These are phyloP conservation scores for Nitzschia putrida DNA, from an alignment of 108 stramenopile genomes.

Conservation along the genomic window DNA sequence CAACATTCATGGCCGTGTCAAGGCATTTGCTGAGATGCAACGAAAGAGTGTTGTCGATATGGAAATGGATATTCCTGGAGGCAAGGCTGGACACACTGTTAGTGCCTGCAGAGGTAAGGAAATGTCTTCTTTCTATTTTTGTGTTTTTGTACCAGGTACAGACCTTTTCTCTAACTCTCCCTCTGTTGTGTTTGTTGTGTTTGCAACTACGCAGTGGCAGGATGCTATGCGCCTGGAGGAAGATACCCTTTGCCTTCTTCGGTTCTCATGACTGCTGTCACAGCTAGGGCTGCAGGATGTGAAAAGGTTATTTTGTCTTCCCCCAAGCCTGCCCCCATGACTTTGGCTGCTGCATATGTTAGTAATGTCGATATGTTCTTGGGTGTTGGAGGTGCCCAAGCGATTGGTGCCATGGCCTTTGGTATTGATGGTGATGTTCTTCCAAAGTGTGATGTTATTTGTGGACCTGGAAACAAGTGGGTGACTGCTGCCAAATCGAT, in stretches of 20 bases:
- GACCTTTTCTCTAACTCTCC: too few species aligned
- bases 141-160: too few species aligned
- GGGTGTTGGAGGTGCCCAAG: conserved; percentile 95
- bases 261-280: conserved; percentile 97
- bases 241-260: conserved; percentile 97
- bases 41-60: conserved; percentile 80
- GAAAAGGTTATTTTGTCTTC: conserved; percentile 88
- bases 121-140: too few species aligned
- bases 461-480: conserved; percentile 98
- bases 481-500: conserved; percentile 97
- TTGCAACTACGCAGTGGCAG: conserved; percentile 64
- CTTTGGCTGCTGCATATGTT: conserved; percentile 89
- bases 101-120: conserved; percentile 82
- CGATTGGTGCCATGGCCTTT: conserved; percentile 93
- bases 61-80: conserved; percentile 93
- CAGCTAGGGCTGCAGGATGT: conserved; percentile 95
- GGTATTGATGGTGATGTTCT: conserved; percentile 57
- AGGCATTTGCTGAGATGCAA: conserved; percentile 90
- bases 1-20: conserved; percentile 82
- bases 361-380: conserved; percentile 89
- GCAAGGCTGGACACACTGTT: conserved; percentile 94
- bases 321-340: conserved; percentile 89
- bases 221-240: conserved; percentile 99
- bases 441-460: conserved; percentile 91
- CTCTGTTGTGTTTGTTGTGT: conserved; percentile 1